Conservation (phyloP, 352 stramenopile species). For the Phytophthora sp. region DNA sequence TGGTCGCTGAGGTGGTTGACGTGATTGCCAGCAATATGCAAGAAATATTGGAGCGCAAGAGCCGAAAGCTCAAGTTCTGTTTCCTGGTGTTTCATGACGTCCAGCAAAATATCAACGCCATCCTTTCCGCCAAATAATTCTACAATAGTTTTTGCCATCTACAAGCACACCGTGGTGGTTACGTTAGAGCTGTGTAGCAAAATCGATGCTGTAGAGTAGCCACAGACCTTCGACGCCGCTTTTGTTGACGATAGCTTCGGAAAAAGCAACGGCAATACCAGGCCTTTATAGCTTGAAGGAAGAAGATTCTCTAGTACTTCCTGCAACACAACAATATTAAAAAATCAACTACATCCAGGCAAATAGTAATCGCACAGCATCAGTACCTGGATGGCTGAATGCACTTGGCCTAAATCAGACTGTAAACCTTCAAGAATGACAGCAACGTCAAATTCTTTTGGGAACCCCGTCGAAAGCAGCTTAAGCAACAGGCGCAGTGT, state of each 20-base stretch:
- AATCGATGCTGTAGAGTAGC: neutral
- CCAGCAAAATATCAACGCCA: conserved; percentile 68
- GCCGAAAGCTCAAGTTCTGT: conserved; percentile 70
- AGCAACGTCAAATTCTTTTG: conserved; percentile 81
- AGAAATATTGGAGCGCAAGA: conserved; percentile 82
- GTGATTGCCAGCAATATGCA: conserved; percentile 77
- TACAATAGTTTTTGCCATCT: conserved; percentile 70
- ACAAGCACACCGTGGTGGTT: neutral
- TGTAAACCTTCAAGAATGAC: conserved; percentile 84
- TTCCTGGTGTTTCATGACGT: conserved; percentile 73
- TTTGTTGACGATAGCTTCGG: conserved; percentile 62
- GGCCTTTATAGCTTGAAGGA: conserved; percentile 70
- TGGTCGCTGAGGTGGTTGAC: conserved; percentile 38
- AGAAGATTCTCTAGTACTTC: conserved; percentile 86
- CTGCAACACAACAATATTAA: conserved; percentile 24
- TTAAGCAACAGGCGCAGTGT: conserved; percentile 78
- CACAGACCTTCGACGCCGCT: conserved; percentile 50
- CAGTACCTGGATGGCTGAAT: conserved; percentile 74
- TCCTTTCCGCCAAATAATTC: conserved; percentile 52
- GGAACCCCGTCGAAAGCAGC: conserved; percentile 80
- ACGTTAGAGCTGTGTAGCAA: neutral
- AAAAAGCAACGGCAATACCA: conserved; percentile 80
- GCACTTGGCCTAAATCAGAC: conserved; percentile 74
- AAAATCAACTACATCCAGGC: neutral
- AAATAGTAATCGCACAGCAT: neutral